phyloP scores from a whole-genome alignment of 2,329 filamentous ascomycete genomes.

The Laburnicola sp. region DNA sequence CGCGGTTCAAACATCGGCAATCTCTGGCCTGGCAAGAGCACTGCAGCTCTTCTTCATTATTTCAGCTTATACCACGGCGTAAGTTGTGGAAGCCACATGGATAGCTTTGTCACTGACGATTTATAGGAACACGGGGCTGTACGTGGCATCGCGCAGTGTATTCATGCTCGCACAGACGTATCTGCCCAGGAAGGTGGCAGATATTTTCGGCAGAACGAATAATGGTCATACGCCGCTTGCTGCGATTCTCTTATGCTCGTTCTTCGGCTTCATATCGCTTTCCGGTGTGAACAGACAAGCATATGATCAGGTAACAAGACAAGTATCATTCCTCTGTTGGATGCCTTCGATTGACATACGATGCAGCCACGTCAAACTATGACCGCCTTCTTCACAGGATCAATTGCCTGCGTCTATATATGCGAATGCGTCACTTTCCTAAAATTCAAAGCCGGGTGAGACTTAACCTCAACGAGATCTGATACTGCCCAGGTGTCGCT shows the following conservation, averaged over 20 bases:
- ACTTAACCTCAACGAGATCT: background rate
- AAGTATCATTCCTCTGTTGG: background rate
- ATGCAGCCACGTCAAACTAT: slow-evolving; percentile 31
- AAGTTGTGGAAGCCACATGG: slow-evolving; percentile 3
- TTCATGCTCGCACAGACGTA: slow-evolving; percentile 35
- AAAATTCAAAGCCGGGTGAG: slow-evolving; percentile 34
- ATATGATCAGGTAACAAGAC: slow-evolving; percentile 25
- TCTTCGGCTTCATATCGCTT: slow-evolving; percentile 33
- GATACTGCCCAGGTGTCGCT: background rate
- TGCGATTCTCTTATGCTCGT: slow-evolving; percentile 34
- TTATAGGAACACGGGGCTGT: slow-evolving; percentile 35
- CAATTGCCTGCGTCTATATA: slow-evolving; percentile 32
- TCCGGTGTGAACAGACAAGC: slow-evolving; percentile 25
- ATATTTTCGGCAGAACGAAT: slow-evolving; percentile 34
- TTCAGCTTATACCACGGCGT: slow-evolving; percentile 39
- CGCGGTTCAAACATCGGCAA: slow-evolving; percentile 26
- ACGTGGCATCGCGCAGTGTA: slow-evolving; percentile 33
- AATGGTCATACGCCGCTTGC: slow-evolving; percentile 35
- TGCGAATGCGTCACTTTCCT: slow-evolving; percentile 36
- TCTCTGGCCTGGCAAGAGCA: slow-evolving; percentile 25
- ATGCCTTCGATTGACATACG: background rate
- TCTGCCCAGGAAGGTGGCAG: slow-evolving; percentile 17
- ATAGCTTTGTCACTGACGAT: background rate
- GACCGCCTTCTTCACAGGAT: slow-evolving; percentile 31
- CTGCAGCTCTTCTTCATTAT: slow-evolving; percentile 37